Percentiles rank a stretch among this genome's conserved stretches.
Evolutionary conservation across 208 protist species (phyloP).

Genomic region (Leishmania major): DNA sequence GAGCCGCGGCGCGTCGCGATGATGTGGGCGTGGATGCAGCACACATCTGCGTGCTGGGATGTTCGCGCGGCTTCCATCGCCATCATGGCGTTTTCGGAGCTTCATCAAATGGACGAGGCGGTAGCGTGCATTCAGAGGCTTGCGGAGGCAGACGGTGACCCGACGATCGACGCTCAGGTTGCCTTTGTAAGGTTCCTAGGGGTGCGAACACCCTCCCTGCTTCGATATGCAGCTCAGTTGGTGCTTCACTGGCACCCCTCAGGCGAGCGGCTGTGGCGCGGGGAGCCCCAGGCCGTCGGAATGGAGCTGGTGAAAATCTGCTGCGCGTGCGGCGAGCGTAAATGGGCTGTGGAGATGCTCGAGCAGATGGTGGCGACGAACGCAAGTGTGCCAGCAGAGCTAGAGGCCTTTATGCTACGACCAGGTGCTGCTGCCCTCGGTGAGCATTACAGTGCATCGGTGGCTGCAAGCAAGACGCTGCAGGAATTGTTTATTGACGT

Average conservation of each 20-base stretch:
- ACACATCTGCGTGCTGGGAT: conserved; percentile 84
- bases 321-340: conserved; percentile 5
- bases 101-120: conserved; percentile 45
- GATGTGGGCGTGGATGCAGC: conserved; percentile 83
- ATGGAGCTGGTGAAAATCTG: conserved; percentile 44
- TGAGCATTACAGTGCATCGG: background rate
- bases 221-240: conserved; percentile 77
- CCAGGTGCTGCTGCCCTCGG: conserved; percentile 4
- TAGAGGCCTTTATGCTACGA: conserved; percentile 32
- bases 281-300: conserved; percentile 39
- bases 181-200: conserved; percentile 53
- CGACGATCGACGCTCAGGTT: conserved; percentile 56
- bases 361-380: conserved; percentile 28
- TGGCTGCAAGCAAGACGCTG: conserved; percentile 3
- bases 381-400: conserved; percentile 22
- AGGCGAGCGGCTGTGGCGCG: conserved; percentile 24
- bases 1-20: conserved; percentile 35
- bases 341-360: conserved; percentile 20
- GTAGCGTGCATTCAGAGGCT: conserved; percentile 69
- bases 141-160: conserved; percentile 52
- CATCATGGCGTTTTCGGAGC: conserved; percentile 50
- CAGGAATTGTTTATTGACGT: conserved; percentile 22
- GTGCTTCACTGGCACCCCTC: conserved; percentile 68
- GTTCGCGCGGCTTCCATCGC: conserved; percentile 51
- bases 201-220: conserved; percentile 38